Conservation (phyloP, 768 basidiomycete species). For the Kwoniella sp. region DNA sequence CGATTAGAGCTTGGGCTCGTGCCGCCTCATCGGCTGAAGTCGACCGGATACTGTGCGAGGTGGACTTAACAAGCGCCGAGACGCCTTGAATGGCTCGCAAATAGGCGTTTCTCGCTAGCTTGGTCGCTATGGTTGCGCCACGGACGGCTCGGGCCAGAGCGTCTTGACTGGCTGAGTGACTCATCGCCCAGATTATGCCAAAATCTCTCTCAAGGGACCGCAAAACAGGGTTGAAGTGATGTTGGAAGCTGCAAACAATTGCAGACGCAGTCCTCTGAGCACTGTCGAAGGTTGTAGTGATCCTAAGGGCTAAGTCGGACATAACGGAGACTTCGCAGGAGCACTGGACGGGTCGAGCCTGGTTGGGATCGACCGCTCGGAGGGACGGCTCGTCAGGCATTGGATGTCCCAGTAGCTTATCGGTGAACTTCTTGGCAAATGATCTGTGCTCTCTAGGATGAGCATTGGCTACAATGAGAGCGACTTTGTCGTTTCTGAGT, state of each 20-base stretch:
- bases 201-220: not conserved
- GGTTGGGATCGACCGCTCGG: not conserved
- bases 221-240: not conserved
- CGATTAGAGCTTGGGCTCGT: slow-evolving; percentile 5
- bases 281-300: not conserved
- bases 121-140: no score
- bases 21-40: not conserved
- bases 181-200: not conserved
- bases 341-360: not conserved
- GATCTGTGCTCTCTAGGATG: not conserved
- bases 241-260: not conserved
- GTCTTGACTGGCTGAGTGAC: not conserved
- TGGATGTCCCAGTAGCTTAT: slow-evolving; percentile 7
- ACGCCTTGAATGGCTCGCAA: no score
- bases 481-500: slow-evolving; percentile 7
- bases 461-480: slow-evolving; percentile 11
- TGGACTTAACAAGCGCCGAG: no score
- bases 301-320: not conserved
- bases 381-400: not conserved
- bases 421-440: not conserved
- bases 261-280: not conserved
- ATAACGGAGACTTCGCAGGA: slow-evolving; percentile 5
- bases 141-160: not conserved
- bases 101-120: no score
- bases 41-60: no score